Base-by-base conservation (phyloP, 148 eudicot species). In the Rhododendron simsii region DNA sequence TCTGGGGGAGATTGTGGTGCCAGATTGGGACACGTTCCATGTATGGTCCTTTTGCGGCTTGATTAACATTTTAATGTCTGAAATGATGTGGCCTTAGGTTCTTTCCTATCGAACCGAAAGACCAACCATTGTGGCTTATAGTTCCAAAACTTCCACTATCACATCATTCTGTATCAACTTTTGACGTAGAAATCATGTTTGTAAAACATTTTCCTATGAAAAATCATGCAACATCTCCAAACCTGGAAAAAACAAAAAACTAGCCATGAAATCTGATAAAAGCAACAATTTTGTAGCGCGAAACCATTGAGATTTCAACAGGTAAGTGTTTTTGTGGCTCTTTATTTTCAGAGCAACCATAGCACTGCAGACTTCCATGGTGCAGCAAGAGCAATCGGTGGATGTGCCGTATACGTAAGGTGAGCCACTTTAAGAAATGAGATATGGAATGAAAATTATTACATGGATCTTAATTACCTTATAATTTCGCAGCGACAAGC, bases 1-100 rank as follows among this genome's bases (percentile, higher is more conserved):
- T 74, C 78, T 74, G 10, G 78, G 78, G 23, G 78, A 74, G 78
- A 74, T 74, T 35, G 78, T 74, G 41, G 78, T 74, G 78, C 78
- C 78, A 33, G 78, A 74, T 74, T 74, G 78, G 78, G 78, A 74
- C 78, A 74, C 35, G 78, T 74, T 74, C 30, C 78, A 74, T 74
- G 78, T 74, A 74, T 5, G 41, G 41, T 33, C 21, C 78, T 37
- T 74, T 16, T 3, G 6, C 8, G 8, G 65, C n/a, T 59, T 59
- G 65, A 7, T 59, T 20, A 6, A 18, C 21, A 59, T 59, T 59
- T 59, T 55, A 55, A 15, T 55, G 21, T 59, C n/a, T 59, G 65
- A 59, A 59, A 59, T 6, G n/a, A 21, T 59, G 9, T 5, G 65
- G n/a, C n/a, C 65, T 5, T 20, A 59, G 26, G n/a, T 59, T 59